Percentiles rank a stretch among this genome's conserved stretches.
phyloP scores from a whole-genome alignment of 306 rosid genomes.

The Prinsepia uniflora region DNA sequence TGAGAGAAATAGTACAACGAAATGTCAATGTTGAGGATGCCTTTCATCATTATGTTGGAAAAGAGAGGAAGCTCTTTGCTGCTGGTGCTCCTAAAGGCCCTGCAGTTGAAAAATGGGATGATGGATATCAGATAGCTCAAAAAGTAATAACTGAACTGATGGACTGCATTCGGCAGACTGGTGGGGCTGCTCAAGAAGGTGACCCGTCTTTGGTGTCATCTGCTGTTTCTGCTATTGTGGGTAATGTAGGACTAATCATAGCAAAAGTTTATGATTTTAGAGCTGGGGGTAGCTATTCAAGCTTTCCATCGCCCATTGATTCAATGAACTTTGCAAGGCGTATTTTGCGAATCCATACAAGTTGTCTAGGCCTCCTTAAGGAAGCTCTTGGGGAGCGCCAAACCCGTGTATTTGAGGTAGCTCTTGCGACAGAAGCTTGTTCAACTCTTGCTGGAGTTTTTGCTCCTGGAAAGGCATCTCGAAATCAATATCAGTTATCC shows the following conservation, averaged over 20 bases:
- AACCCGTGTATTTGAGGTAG: constrained; percentile 90
- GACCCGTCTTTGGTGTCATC: constrained; percentile 91
- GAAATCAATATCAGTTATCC: constrained; percentile 75
- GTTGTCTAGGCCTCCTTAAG: constrained; percentile 83
- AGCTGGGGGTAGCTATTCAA: constrained; percentile 46
- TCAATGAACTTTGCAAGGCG: constrained; percentile 58
- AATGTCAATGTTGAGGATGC: constrained; percentile 64
- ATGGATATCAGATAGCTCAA: constrained; percentile 77
- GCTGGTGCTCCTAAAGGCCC: constrained; percentile 57
- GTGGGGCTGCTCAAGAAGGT: constrained; percentile 99
- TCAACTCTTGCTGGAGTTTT: constrained; percentile 68
- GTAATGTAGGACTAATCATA: constrained; percentile 57
- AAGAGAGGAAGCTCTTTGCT: constrained; percentile 66
- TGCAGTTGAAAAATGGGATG: constrained; percentile 74
- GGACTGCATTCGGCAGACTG: constrained; percentile 89
- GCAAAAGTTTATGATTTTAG: constrained; percentile 65
- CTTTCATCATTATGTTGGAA: constrained; percentile 50
- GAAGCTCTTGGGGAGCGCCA: constrained; percentile 98
- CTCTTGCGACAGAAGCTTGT: constrained; percentile 90
- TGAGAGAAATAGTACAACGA: constrained; percentile 87
- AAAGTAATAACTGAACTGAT: constrained; percentile 63
- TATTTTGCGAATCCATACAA: constrained; percentile 66
- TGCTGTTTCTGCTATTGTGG: constrained; percentile 86
- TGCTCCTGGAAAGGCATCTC: constrained; percentile 75
- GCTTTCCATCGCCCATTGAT: constrained; percentile 41